phyloP scores from a whole-genome alignment of 2,329 filamentous ascomycete genomes.

The Beauveria caledonica region DNA sequence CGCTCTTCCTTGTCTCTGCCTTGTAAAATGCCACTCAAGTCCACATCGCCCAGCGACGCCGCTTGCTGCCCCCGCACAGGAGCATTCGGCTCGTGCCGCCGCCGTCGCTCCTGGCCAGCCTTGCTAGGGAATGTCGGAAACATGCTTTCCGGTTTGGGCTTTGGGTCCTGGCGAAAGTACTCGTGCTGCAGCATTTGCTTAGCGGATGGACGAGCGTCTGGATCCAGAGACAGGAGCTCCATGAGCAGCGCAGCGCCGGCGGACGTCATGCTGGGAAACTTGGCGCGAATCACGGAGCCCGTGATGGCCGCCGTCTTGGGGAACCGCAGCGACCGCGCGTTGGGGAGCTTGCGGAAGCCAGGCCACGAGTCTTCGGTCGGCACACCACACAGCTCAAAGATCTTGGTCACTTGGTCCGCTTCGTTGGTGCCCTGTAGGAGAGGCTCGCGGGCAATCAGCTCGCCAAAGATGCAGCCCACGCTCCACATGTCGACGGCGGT shows the following conservation, averaged over 20 bases:
- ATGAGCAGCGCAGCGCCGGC: slow-evolving; percentile 65
- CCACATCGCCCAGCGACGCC: slow-evolving; percentile 44
- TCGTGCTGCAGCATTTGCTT: slow-evolving; percentile 66
- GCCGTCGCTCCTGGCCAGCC: slow-evolving; percentile 78
- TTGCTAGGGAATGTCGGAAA: slow-evolving; percentile 97
- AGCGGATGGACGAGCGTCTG: slow-evolving; percentile 60
- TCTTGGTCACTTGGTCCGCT: slow-evolving; percentile 78
- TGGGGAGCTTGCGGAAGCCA: slow-evolving; percentile 75
- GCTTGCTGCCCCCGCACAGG: slow-evolving; percentile 67
- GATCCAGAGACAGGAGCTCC: slow-evolving; percentile 66
- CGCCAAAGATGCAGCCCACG: slow-evolving; percentile 89
- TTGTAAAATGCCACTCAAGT: slow-evolving; percentile 66
- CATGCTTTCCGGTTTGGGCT: slow-evolving; percentile 82
- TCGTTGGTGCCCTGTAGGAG: slow-evolving; percentile 86
- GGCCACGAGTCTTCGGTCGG: slow-evolving; percentile 82
- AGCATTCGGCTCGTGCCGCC: slow-evolving; percentile 68
- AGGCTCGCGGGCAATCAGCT: slow-evolving; percentile 76
- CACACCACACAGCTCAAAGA: slow-evolving; percentile 83
- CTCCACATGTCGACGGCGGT: slow-evolving; percentile 88
- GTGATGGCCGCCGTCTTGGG: slow-evolving; percentile 37
- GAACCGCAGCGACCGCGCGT: slow-evolving; percentile 71
- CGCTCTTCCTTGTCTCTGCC: slow-evolving; percentile 56
- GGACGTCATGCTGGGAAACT: slow-evolving; percentile 73
- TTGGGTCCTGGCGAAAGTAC: slow-evolving; percentile 85
- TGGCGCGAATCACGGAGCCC: slow-evolving; percentile 57